Conservation (phyloP, 768 basidiomycete genomes). For the Leccinum subtestaceum region DNA sequence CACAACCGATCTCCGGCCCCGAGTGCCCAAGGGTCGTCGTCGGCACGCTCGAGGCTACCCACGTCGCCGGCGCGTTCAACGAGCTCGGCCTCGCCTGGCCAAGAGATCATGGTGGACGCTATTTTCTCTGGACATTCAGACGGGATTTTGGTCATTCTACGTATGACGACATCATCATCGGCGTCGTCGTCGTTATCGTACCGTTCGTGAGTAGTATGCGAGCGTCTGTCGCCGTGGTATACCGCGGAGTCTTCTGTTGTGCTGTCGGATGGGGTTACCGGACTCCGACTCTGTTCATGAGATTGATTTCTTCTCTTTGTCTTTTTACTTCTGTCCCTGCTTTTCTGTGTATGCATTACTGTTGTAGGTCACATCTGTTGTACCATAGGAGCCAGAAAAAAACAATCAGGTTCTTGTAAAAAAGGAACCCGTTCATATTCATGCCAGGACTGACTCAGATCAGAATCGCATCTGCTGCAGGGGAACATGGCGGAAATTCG, state of each 20-base stretch:
- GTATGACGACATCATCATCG: slow-evolving; percentile 38
- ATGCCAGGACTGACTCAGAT: neutral
- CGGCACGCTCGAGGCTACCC: slow-evolving; percentile 12
- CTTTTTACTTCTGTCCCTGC: neutral
- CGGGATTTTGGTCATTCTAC: slow-evolving; percentile 76
- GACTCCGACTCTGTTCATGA: neutral
- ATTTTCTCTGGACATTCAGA: slow-evolving; percentile 87
- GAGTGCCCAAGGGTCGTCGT: neutral
- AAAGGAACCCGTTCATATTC: neutral
- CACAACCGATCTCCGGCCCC: slow-evolving; percentile 7
- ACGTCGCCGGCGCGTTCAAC: neutral
- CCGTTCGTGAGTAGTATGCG: neutral
- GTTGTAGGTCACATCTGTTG: neutral
- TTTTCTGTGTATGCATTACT: neutral
- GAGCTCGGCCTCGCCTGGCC: slow-evolving; percentile 1
- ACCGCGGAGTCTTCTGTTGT: neutral
- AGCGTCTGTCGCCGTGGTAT: neutral
- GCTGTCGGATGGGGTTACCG: neutral
- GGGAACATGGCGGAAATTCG: neutral
- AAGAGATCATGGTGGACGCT: slow-evolving; percentile 63
- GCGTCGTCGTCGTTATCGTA: neutral
- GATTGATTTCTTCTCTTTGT: neutral
- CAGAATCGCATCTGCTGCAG: neutral
- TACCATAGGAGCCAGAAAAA: neutral
- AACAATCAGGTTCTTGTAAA: neutral